Evolutionary conservation across 257 asterid genomes (phyloP), one percentile per base, ranked within the genome.

Genomic region (Capsicum baccatum): DNA sequence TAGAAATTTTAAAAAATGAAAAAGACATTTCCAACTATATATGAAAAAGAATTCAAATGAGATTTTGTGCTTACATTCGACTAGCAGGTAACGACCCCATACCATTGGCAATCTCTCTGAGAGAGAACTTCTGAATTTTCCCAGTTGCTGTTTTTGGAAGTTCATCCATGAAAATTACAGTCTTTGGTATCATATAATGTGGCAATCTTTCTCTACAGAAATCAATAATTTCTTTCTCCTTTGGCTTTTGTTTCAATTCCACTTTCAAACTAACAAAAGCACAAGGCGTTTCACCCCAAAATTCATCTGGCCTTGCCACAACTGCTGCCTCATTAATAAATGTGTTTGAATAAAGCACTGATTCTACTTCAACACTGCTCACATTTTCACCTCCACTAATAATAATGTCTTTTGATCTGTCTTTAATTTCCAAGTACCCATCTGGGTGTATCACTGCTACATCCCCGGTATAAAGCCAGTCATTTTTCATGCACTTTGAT

Each of bases 271-370:
- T 90, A 71, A 94, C 5, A 62, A 94, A 93, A 0, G 98, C 98
- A 76, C 98, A 93, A 3, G 97, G 97, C 7, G 97, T 94, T 83
- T 94, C 98, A 10, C 98, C 98, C 98, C 98, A 94, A 37, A 57
- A 89, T 1, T 91, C 92, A 21, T 93, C 94, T 3, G 97, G 97
- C 83, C 92, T 87, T 7, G 98, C 97, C 90, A 94, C 98, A 89
- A 91, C 98, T 44, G 98, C 98, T 11, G 92, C 98, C 92, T 94
- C 98, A 55, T 91, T 86, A 73, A 94, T 92, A 84, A 39, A 88
- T 44, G 92, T 94, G 54, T 91, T 83, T 4, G 92, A 58, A 81
- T 94, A 94, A 55, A 94, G 86, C 15, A 92, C 96, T 2, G 98
- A 89, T 82, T 94, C 97, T 1, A 94, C 96, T 86, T 94, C 98